Base-by-base conservation (phyloP, 768 basidiomycete genomes). In the Asterophora lycoperdoides region DNA sequence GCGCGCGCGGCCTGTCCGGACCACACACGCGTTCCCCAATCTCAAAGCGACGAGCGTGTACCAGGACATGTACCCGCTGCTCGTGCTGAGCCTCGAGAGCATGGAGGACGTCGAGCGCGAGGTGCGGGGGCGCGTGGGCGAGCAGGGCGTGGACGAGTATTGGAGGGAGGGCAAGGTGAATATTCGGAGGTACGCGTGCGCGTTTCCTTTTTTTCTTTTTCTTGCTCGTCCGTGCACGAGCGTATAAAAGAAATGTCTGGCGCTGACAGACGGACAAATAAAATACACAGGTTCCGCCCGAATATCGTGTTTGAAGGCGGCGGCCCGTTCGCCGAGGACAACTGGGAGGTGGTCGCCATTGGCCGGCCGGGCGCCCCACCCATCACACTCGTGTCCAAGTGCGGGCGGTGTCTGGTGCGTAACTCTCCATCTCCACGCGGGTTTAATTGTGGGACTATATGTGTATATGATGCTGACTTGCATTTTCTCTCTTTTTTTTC, bases 291-390 rank as follows among this genome's bases (percentile, higher is more conserved):
- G 58, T 91, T 89, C 68, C 69, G 88, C 42, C 87, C 88, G 0
- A 91, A 90, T 59, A 81, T 91, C 43, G 76, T 89, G 6, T 62
- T 89, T 55, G 68, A 68, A 46, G 88, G 88, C 14, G 83, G 77
- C 1, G 75, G 74, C 3, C 78, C 87, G 4, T 91, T 87, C 60
- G 75, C 79, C 8, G 88, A 91, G 61, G 88, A 91, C 56, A 62
- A 70, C 32, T 81, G 85, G 77, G 76, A 79, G 50, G 79, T 81
- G 60, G 75, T 89, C 33, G 55, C 64, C 4, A 73, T 87, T 56
- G 75, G 76, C 26, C 67, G 74, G 41, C 59, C 64, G 41, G 58
- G 59, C 8, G 64, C 68, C n/a, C 69, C 74, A 23, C 48, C 60
- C 9, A 71, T 89, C 48, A 71, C 71, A 14, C 68, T 89, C 3